Conservation (phyloP, 768 basidiomycete genomes). For the Tephrocybe sp. region DNA sequence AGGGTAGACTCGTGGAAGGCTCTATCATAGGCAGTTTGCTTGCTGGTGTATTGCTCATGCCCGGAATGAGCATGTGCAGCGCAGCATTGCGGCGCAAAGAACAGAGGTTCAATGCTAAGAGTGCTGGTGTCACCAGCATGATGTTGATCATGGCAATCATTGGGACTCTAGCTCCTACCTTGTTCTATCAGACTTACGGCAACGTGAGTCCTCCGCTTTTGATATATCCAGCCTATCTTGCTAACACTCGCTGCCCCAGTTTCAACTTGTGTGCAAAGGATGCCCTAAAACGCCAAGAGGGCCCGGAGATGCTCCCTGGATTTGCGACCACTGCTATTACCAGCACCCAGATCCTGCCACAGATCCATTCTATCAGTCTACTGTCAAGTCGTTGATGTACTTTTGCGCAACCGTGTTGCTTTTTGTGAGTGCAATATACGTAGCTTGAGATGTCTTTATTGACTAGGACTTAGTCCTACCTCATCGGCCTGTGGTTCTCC, state of each 20-base stretch:
- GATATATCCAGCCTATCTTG: neutral
- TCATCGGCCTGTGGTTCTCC: conserved; percentile 98
- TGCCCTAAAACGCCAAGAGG: conserved; percentile 56
- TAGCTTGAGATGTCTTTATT: neutral
- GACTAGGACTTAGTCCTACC: conserved; percentile 72
- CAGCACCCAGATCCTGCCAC: conserved; percentile 89
- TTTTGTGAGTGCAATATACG: conserved; percentile 61
- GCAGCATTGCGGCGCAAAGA: conserved; percentile 90
- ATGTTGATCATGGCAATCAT: conserved; percentile 99
- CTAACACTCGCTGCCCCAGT: conserved; percentile 45
- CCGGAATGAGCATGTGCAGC: conserved; percentile 93
- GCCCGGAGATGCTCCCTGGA: conserved; percentile 61
- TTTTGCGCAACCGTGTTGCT: conserved; percentile 89
- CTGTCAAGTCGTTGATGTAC: conserved; percentile 95
- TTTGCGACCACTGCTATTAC: conserved; percentile 92
- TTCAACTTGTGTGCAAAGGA: conserved; percentile 82
- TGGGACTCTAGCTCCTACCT: conserved; percentile 89
- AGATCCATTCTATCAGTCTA: conserved; percentile 96
- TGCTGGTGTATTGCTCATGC: conserved; percentile 96
- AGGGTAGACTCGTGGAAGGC: conserved; percentile 94
- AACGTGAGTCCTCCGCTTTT: conserved; percentile 71
- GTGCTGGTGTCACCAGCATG: conserved; percentile 97
- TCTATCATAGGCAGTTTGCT: conserved; percentile 94
- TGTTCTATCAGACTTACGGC: conserved; percentile 98
- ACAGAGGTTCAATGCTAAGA: conserved; percentile 98